These are phyloP conservation scores for Funneliformis geosporum DNA, from an alignment of 192 early-diverging fungal genomes.

Conservation along the genomic window DNA sequence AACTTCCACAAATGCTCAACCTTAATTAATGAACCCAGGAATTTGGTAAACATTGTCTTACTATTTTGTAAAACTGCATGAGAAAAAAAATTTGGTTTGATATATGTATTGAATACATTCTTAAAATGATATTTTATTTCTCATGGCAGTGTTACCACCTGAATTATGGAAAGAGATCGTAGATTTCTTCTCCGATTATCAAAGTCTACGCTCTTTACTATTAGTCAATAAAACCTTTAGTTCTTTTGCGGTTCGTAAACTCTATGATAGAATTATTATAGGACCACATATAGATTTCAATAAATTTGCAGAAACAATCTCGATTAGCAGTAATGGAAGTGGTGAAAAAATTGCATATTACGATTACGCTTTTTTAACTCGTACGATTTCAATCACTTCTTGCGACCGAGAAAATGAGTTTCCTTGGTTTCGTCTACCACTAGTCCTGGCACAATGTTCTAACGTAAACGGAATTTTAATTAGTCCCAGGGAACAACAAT, in stretches of 20 bases:
- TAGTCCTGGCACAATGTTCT: neutral
- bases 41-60: neutral
- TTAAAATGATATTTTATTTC: neutral
- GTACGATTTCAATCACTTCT: slow-evolving; percentile 4
- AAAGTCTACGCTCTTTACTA: slow-evolving; percentile 19
- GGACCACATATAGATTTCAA: neutral
- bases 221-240: slow-evolving; percentile 24
- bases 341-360: neutral
- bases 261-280: slow-evolving; percentile 4
- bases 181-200: slow-evolving; percentile 16
- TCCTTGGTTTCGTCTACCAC: slow-evolving; percentile 14
- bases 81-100: neutral
- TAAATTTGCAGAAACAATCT: slow-evolving; percentile 13
- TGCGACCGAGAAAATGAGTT: neutral
- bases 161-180: slow-evolving; percentile 25
- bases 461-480: slow-evolving; percentile 11
- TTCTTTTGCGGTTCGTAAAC: slow-evolving; percentile 5
- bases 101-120: neutral
- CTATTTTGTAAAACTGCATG: neutral
- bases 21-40: neutral
- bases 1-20: too few relatives aligned
- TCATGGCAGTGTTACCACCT: neutral
- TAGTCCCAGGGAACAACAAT: slow-evolving; percentile 15
- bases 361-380: neutral
- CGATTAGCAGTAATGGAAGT: too few relatives aligned